phyloP scores from a whole-genome alignment of 768 basidiomycete genomes.

The Tricholoma sp. region DNA sequence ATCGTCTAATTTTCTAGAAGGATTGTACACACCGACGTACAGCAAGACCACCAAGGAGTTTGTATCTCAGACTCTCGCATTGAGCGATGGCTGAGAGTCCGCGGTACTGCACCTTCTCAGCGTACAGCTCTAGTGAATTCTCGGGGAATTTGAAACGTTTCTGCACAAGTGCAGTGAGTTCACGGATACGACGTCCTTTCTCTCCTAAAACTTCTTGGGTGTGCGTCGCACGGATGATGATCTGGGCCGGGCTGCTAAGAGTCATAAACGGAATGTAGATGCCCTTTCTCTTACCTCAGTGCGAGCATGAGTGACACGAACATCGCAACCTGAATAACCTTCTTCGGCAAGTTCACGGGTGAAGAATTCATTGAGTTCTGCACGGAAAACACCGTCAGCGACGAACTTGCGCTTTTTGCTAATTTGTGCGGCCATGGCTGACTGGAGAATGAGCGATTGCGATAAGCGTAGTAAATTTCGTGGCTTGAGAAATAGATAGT shows the following conservation, averaged over 20 bases:
- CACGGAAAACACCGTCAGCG: slow-evolving; percentile 98
- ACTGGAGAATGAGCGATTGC: not conserved
- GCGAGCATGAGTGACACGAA: slow-evolving; percentile 97
- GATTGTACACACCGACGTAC: slow-evolving; percentile 77
- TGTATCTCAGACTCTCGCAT: slow-evolving; percentile 97
- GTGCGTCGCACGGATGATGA: slow-evolving; percentile 99
- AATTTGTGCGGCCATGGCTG: slow-evolving; percentile 79
- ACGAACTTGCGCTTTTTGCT: slow-evolving; percentile 99
- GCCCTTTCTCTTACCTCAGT: slow-evolving; percentile 64
- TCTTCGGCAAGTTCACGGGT: slow-evolving; percentile 97
- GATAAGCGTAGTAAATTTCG: slow-evolving; percentile 3
- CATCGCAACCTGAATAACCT: slow-evolving; percentile 99
- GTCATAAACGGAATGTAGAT: not conserved
- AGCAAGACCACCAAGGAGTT: slow-evolving; percentile 98
- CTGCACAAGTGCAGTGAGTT: slow-evolving; percentile 96
- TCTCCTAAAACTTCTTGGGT: slow-evolving; percentile 98
- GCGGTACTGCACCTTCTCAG: slow-evolving; percentile 98
- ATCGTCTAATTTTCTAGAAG: not conserved
- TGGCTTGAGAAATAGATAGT: slow-evolving; percentile 26
- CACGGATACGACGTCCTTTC: slow-evolving; percentile 98
- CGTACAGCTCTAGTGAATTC: slow-evolving; percentile 97
- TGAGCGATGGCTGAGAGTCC: slow-evolving; percentile 98
- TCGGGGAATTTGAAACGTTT: slow-evolving; percentile 99
- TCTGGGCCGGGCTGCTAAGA: slow-evolving; percentile 40
- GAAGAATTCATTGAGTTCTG: slow-evolving; percentile 99